A percentile compares a stretch with the other conserved stretches of the same genome.
phyloP scores from a whole-genome alignment of 2,329 filamentous ascomycete genomes.

The Nemania diffusa region DNA sequence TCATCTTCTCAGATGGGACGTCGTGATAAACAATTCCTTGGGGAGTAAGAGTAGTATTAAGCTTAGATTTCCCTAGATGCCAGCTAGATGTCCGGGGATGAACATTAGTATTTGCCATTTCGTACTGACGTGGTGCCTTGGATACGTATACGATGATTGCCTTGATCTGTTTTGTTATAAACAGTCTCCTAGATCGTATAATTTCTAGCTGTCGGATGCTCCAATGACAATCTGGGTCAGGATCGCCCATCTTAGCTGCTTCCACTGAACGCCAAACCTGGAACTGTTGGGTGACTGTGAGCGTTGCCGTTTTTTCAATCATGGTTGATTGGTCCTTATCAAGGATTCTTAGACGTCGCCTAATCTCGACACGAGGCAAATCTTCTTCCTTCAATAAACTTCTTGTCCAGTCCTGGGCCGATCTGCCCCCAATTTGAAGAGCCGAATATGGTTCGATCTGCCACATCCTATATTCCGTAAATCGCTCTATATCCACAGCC shows the following conservation, averaged over 20 bases:
- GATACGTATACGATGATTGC: conserved; percentile 23
- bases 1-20: not conserved
- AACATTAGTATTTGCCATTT: not conserved
- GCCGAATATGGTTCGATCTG: conserved; percentile 11
- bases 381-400: conserved; percentile 14
- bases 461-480: conserved; percentile 15
- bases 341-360: not conserved
- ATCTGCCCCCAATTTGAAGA: not conserved
- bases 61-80: too few species aligned
- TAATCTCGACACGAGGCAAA: not conserved
- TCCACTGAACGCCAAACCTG: conserved; percentile 11
- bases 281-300: conserved; percentile 7
- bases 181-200: conserved; percentile 2
- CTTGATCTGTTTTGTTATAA: conserved; percentile 13
- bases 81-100: not conserved
- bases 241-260: conserved; percentile 4
- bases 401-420: conserved; percentile 9
- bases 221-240: not conserved
- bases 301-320: conserved; percentile 2
- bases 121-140: not conserved
- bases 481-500: not conserved
- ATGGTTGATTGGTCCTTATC: conserved; percentile 11
- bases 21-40: not conserved
- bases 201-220: conserved; percentile 18
- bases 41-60: not conserved